Evolutionary conservation across 2,329 filamentous ascomycete genomes (phyloP).

Genomic region (Emmonsiellopsis sp.): DNA sequence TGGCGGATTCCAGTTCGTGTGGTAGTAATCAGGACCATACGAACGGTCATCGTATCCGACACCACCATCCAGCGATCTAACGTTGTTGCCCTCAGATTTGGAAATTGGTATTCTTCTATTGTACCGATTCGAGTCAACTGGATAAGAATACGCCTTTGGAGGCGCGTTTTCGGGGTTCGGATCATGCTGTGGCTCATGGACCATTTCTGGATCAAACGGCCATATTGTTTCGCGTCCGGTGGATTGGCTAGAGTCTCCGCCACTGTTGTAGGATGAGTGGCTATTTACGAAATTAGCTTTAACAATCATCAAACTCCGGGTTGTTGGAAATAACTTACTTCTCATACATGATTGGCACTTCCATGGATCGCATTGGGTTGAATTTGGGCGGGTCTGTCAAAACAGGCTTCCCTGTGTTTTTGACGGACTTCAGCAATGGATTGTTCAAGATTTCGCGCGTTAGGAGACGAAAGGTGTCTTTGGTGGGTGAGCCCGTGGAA

Average conservation of each 20-base stretch:
- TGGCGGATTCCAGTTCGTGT: constrained; percentile 2
- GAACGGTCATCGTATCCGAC: not conserved
- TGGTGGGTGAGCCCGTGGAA: constrained; percentile 7
- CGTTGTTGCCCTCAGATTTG: constrained; percentile 12
- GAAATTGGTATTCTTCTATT: constrained; percentile 13
- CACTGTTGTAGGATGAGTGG: constrained; percentile 17
- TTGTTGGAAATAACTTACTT: constrained; percentile 14
- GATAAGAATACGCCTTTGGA: constrained; percentile 13
- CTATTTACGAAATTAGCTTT: constrained; percentile 11
- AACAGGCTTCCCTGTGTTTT: constrained; percentile 1
- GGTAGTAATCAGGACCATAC: constrained; percentile 5
- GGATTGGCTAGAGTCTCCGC: constrained; percentile 18
- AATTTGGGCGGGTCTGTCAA: constrained; percentile 11
- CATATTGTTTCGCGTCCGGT: constrained; percentile 16
- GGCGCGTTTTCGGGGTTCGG: constrained; percentile 7
- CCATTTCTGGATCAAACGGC: constrained; percentile 12
- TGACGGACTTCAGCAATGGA: constrained; percentile 7
- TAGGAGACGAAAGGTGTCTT: constrained; percentile 9
- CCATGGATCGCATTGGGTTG: constrained; percentile 13
- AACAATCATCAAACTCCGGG: not conserved
- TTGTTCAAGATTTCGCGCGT: constrained; percentile 13
- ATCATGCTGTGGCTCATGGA: not conserved
- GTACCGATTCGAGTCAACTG: constrained; percentile 7
- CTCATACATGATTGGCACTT: constrained; percentile 21
- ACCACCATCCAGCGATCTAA: constrained; percentile 10